Conservation (phyloP, 305 asterid genomes). For the Solanum chacoense region DNA sequence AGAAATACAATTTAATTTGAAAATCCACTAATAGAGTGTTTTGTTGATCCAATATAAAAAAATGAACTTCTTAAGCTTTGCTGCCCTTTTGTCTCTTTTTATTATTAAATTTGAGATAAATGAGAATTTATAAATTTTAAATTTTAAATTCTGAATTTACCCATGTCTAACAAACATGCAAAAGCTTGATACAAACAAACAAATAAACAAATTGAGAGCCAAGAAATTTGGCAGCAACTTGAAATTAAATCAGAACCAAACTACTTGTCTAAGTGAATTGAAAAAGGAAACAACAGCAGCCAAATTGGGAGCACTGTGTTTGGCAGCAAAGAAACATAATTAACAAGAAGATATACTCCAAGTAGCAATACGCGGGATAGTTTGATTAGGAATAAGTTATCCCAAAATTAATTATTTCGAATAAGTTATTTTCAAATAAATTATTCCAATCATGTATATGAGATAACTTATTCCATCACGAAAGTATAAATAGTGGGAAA, state of each 20-base stretch:
- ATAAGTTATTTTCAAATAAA: too few species aligned
- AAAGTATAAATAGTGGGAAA: too few species aligned
- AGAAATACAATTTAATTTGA: too few species aligned
- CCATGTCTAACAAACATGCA: neutral
- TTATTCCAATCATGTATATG: neutral
- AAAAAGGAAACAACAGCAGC: neutral
- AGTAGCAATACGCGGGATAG: neutral
- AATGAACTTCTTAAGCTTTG: neutral
- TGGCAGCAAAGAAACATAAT: neutral
- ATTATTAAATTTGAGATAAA: too few species aligned
- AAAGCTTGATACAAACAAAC: neutral
- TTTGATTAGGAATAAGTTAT: neutral
- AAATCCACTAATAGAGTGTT: neutral
- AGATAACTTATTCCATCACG: neutral
- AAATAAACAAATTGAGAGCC: too few species aligned
- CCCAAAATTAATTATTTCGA: too few species aligned
- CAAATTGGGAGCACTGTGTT: neutral
- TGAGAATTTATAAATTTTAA: too few species aligned
- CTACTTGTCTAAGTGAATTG: neutral
- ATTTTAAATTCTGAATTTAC: too few species aligned
- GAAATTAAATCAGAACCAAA: neutral
- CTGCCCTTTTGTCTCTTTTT: neutral
- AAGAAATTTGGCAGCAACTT: neutral
- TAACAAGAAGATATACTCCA: neutral
- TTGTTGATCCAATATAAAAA: neutral